phyloP scores from a whole-genome alignment of 345 rosid species.

The Noccaea caerulescens region DNA sequence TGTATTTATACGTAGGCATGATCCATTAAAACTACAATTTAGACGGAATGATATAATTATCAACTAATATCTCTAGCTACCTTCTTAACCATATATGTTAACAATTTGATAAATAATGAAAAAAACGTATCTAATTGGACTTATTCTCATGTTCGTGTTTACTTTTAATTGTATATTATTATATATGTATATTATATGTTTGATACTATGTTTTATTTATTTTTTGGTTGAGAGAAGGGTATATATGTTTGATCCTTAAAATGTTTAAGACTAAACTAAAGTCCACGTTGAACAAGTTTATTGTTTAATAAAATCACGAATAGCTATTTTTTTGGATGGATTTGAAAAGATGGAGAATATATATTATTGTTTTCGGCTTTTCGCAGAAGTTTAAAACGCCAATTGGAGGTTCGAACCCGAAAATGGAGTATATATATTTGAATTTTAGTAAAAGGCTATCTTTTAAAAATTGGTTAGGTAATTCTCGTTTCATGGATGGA shows the following conservation, averaged over 20 bases:
- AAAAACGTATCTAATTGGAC: slow-evolving; percentile 24
- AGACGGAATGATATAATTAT: neutral
- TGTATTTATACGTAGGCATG: slow-evolving; percentile 42
- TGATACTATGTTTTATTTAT: neutral
- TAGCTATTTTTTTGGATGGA: slow-evolving; percentile 35
- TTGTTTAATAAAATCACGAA: slow-evolving; percentile 20
- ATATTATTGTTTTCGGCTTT: too few relatives aligned
- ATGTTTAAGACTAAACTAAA: slow-evolving; percentile 8
- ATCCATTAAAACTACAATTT: neutral
- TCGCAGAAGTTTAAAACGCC: too few relatives aligned
- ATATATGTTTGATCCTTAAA: neutral
- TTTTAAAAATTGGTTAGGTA: slow-evolving; percentile 27
- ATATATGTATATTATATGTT: neutral
- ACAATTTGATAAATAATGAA: slow-evolving; percentile 6
- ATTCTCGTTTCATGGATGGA: neutral
- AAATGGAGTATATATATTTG: slow-evolving; percentile 3
- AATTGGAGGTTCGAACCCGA: too few relatives aligned
- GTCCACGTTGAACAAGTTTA: slow-evolving; percentile 36
- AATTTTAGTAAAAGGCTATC: slow-evolving; percentile 4
- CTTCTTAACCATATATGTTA: slow-evolving; percentile 31
- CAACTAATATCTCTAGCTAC: slow-evolving; percentile 32
- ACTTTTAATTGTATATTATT: neutral
- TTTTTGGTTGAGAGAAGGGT: neutral
- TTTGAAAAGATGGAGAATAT: neutral
- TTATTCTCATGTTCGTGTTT: slow-evolving; percentile 9